A percentile compares a stretch with the other conserved stretches of the same genome.
Conservation (phyloP, 192 early-diverging fungal species). For the Gryganskiella cystojenkinii region DNA sequence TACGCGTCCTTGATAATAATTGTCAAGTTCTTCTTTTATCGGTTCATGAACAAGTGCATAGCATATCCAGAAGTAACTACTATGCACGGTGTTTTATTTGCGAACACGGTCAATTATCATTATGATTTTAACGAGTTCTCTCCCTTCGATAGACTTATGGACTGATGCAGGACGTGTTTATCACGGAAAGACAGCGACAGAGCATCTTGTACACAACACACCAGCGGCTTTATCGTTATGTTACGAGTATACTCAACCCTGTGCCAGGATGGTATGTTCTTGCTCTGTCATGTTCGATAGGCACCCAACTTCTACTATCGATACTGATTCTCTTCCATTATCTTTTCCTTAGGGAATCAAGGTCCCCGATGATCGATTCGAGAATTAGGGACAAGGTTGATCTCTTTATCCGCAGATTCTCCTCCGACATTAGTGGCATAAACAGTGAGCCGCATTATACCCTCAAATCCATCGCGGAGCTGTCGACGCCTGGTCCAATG, state of each 20-base stretch:
- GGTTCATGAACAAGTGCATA: slow-evolving; percentile 54
- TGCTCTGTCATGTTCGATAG: too few relatives aligned
- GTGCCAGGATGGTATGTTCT: slow-evolving; percentile 52
- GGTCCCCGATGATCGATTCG: slow-evolving; percentile 15
- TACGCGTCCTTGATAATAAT: slow-evolving; percentile 51
- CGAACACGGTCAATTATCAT: too few relatives aligned
- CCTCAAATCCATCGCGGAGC: slow-evolving; percentile 27
- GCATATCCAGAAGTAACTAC: slow-evolving; percentile 49
- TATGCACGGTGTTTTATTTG: not conserved
- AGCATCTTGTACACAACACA: slow-evolving; percentile 45
- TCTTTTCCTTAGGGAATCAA: slow-evolving; percentile 19
- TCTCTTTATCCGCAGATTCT: slow-evolving; percentile 18
- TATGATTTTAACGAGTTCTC: not conserved
- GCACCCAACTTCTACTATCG: too few relatives aligned
- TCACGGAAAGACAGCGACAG: slow-evolving; percentile 49
- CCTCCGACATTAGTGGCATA: not conserved
- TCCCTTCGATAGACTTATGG: slow-evolving; percentile 46
- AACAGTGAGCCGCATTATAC: slow-evolving; percentile 10
- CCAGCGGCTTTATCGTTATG: slow-evolving; percentile 53
- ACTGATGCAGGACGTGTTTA: slow-evolving; percentile 48
- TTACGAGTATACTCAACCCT: slow-evolving; percentile 40
- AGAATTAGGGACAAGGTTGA: slow-evolving; percentile 35
- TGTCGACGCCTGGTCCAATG: slow-evolving; percentile 26
- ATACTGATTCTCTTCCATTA: not conserved
- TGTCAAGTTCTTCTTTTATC: slow-evolving; percentile 56